Evolutionary conservation across 768 basidiomycete species (phyloP), one percentile per base, ranked within the genome.

Genomic region (Amanita thiersii): DNA sequence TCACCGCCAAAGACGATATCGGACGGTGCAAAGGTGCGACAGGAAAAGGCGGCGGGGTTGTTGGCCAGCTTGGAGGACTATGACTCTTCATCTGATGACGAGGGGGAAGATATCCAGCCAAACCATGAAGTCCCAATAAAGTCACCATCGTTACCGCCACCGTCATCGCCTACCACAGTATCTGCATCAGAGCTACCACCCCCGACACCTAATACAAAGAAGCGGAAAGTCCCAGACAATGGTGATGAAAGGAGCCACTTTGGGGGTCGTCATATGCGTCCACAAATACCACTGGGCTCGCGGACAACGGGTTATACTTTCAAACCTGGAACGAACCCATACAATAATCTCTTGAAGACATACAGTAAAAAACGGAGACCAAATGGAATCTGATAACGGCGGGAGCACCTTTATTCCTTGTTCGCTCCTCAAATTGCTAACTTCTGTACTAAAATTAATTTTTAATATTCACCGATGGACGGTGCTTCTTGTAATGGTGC

Each of bases 1-100:
- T 47, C 56, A 15, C 51, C 80, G 39, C 72, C 73, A 57, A 70
- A 61, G 54, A 81, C 73, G 56, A 80, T 79, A 26, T n/a, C n/a
- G n/a, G 63, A 64, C 11, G 68, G 69, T 17, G 53, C 59, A 15
- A 56, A 14, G 66, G 67, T 26, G 55, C 70, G 9, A 45, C 50
- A 26, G 19, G 29, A 45, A 18, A 39, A 40, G 19, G 37, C 37
- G 20, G 44, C 37, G n/a, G 37, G 33, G 9, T 14, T 39, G n/a
- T 35, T 40, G 28, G 37, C 37, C 29, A 17, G 37, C 19, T 30
- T 39, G 29, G 44, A 39, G 41, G 62, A 63, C 37, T 31, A 52
- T 39, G 37, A 40, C 15, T 39, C n/a, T n/a, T n/a, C 43, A 20
- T n/a, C 25, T 30, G 33, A 43, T 42, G 42, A 43, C 15, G 42